These are phyloP conservation scores for Lippia alba DNA, from an alignment of 305 asterid species.

Conservation along the genomic window DNA sequence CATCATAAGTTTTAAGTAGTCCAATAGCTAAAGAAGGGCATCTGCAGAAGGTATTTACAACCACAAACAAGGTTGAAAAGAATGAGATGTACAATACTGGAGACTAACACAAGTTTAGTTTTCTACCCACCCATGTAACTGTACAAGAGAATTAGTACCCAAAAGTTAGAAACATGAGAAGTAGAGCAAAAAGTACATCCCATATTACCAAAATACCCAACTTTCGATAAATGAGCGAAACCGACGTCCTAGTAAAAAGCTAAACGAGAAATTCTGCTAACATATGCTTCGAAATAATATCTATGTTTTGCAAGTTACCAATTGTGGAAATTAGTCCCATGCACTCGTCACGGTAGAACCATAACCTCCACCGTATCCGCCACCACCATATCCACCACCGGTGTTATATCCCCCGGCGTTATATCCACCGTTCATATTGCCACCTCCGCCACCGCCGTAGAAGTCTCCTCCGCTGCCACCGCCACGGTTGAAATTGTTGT, in stretches of 20 bases:
- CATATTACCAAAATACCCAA: constrained; percentile 34
- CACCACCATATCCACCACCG: constrained; percentile 41
- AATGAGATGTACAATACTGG: constrained; percentile 38
- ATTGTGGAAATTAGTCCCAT: constrained; percentile 64
- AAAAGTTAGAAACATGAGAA: constrained; percentile 38
- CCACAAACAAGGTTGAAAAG: constrained; percentile 38
- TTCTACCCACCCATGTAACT: constrained; percentile 29
- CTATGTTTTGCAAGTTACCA: constrained; percentile 26
- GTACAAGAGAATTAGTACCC: constrained; percentile 28
- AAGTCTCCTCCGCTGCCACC: constrained; percentile 49
- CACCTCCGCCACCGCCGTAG: constrained; percentile 58
- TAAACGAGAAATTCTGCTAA: constrained; percentile 11
- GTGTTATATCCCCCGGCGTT: constrained; percentile 43
- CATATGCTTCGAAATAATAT: constrained; percentile 16
- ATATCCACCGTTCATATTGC: constrained; percentile 40
- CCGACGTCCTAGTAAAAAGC: constrained; percentile 32
- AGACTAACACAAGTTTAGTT: constrained; percentile 32
- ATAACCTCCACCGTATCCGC: constrained; percentile 59
- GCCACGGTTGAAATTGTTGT: constrained; percentile 56
- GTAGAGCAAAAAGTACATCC: constrained; percentile 30
- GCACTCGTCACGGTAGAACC: constrained; percentile 80
- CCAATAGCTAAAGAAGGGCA: constrained; percentile 15
- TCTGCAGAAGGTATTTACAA: constrained; percentile 44
- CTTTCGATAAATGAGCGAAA: constrained; percentile 10
- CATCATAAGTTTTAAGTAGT: constrained; percentile 6